Base-by-base conservation (phyloP, 2,329 filamentous ascomycete genomes). In the Fusarium sp. region DNA sequence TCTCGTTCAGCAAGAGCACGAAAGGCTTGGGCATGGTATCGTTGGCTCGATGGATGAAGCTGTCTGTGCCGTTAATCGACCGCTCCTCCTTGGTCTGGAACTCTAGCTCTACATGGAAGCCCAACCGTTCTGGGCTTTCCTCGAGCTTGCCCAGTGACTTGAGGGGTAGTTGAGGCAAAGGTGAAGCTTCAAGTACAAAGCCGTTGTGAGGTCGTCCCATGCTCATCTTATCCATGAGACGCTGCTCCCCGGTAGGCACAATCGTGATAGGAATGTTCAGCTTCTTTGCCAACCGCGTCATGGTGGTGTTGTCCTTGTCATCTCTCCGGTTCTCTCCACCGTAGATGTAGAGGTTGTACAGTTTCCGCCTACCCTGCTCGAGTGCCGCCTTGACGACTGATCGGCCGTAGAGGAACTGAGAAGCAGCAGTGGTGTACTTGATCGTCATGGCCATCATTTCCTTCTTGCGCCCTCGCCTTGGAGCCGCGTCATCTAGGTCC, bases 331-430 rank as follows among this genome's bases (percentile, higher is more conserved):
- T 89, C 48, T 86, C 82, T 11, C 87, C 87, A 50, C 83, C 85
- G 76, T 92, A 91, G 11, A 97, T 83, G 78, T 98, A 97, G 4
- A 99, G 86, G 58, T 90, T 92, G 83, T 98, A 97, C 3, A 97
- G 81, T 75, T 93, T 90, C 61, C 96, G 90, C 36, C 89, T 86
- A 11, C 84, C 84, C 48, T 82, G 78, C 70, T 87, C 89, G 18
- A 99, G 83, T 0, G 94, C 95, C 18, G 95, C 92, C 67, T 92
- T 87, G 23, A 98, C 94, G 2, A 93, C 90, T 3, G 92, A 93
- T 46, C 88, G 89, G 7, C 96, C 96, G 77, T 97, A 98, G 3
- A 99, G 84, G 73, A 98, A 98, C 66, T 97, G 92, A 0, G 95
- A 97, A 6, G 94, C 93, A 0, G 95, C 92, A 1, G 94, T 97